These are phyloP conservation scores for Cystofilobasidium ferigula DNA, from an alignment of 768 basidiomycete genomes.

Conservation along the genomic window DNA sequence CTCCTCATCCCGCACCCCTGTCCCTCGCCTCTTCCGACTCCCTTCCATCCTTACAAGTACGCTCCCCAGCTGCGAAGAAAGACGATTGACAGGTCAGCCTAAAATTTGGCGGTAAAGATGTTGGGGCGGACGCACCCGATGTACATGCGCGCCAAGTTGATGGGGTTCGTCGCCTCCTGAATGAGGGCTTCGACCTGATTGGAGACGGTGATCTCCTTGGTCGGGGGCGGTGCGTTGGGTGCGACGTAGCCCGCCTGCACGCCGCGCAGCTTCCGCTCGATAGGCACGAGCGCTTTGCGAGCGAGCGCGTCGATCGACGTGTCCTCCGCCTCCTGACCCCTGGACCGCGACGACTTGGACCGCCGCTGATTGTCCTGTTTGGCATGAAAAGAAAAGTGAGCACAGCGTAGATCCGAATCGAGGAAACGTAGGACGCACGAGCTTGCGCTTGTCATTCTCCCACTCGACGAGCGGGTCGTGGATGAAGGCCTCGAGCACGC, in stretches of 20 bases:
- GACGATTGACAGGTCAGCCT: too few species aligned
- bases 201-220: constrained; percentile 56
- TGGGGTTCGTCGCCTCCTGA: constrained; percentile 65
- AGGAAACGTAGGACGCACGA: not conserved
- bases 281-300: constrained; percentile 62
- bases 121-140: too few species aligned
- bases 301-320: constrained; percentile 59
- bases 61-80: too few species aligned
- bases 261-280: constrained; percentile 63
- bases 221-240: constrained; percentile 38
- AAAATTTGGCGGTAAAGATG: too few species aligned
- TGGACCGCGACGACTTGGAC: constrained; percentile 35
- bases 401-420: not conserved
- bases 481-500: constrained; percentile 87
- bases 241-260: constrained; percentile 33
- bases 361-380: not conserved
- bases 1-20: too few species aligned
- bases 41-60: too few species aligned
- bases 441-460: constrained; percentile 49
- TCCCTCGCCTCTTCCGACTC: too few species aligned
- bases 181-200: constrained; percentile 87
- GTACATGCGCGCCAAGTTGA: constrained; percentile 52
- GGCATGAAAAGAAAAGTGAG: not conserved
- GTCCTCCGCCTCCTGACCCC: constrained; percentile 42
- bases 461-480: constrained; percentile 96